Evolutionary conservation across 108 stramenopile genomes (phyloP).

Genomic region (Pseudonitzschia pungens): DNA sequence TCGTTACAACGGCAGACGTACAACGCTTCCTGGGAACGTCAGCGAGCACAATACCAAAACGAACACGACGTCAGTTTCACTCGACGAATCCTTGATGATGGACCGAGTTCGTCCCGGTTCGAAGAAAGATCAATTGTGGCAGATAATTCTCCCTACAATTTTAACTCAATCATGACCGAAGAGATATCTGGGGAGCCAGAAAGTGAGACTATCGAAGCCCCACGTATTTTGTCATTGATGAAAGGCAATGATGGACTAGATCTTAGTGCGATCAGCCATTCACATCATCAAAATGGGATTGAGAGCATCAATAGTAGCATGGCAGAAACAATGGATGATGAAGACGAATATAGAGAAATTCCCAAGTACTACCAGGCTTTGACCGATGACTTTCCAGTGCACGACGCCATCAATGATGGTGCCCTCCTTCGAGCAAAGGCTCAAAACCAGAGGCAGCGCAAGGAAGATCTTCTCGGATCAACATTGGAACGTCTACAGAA

Average conservation of each 20-base stretch:
- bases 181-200: slow-evolving; percentile 5
- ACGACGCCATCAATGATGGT: slow-evolving; percentile 1
- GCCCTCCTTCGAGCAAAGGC: slow-evolving; percentile 13
- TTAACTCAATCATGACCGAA: slow-evolving; percentile 30
- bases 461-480: slow-evolving; percentile 41
- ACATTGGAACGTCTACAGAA: slow-evolving; percentile 42
- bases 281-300: slow-evolving; percentile 20
- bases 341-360: slow-evolving; percentile 18
- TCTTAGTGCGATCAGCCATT: slow-evolving; percentile 40
- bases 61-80: slow-evolving; percentile 29
- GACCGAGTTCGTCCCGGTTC: slow-evolving; percentile 1
- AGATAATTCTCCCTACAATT: slow-evolving; percentile 25
- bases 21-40: not conserved
- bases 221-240: slow-evolving; percentile 13
- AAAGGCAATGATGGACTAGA: slow-evolving; percentile 17
- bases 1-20: slow-evolving; percentile 12
- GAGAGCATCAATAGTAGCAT: slow-evolving; percentile 23
- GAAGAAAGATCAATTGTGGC: slow-evolving; percentile 6
- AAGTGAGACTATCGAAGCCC: not conserved
- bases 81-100: slow-evolving; percentile 13
- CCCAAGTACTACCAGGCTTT: slow-evolving; percentile 12
- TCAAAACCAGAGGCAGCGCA: slow-evolving; percentile 28
- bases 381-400: not conserved
- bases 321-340: slow-evolving; percentile 15
- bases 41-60: not conserved